phyloP scores from a whole-genome alignment of 2,329 filamentous ascomycete species.

The Phialophora expanda region DNA sequence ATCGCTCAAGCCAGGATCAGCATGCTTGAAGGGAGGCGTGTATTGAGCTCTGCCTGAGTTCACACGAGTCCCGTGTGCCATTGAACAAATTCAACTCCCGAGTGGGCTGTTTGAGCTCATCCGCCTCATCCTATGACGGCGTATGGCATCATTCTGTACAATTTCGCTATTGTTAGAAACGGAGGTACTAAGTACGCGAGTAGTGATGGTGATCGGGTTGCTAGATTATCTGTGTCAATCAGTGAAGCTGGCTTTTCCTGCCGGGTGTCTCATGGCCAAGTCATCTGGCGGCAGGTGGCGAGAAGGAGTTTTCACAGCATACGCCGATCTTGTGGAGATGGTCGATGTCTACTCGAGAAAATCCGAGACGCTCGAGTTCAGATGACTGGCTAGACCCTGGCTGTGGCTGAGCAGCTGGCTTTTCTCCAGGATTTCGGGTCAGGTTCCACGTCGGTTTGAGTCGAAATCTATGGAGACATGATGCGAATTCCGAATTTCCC shows the following conservation, averaged over 20 bases:
- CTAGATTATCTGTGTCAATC: slow-evolving; percentile 8
- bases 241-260: not conserved
- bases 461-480: slow-evolving; percentile 9
- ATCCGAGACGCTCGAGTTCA: not conserved
- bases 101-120: not conserved
- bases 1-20: not conserved
- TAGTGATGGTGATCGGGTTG: slow-evolving; percentile 10
- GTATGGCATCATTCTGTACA: not conserved
- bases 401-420: slow-evolving; percentile 22
- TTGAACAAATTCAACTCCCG: not conserved
- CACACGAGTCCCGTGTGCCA: not conserved
- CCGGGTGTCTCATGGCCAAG: not conserved
- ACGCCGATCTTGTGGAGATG: slow-evolving; percentile 13
- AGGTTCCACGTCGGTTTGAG: not conserved
- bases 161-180: slow-evolving; percentile 11
- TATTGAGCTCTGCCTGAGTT: not conserved
- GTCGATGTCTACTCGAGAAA: not conserved
- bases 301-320: slow-evolving; percentile 9
- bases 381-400: slow-evolving; percentile 19
- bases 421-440: slow-evolving; percentile 16
- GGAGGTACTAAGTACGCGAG: too few species aligned
- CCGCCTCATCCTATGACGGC: not conserved
- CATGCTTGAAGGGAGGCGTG: not conserved
- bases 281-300: slow-evolving; percentile 2
- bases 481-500: slow-evolving; percentile 20